Conservation (phyloP, 1,284 basidiomycete species). For the Apiotrichum mycotoxinovorans region DNA sequence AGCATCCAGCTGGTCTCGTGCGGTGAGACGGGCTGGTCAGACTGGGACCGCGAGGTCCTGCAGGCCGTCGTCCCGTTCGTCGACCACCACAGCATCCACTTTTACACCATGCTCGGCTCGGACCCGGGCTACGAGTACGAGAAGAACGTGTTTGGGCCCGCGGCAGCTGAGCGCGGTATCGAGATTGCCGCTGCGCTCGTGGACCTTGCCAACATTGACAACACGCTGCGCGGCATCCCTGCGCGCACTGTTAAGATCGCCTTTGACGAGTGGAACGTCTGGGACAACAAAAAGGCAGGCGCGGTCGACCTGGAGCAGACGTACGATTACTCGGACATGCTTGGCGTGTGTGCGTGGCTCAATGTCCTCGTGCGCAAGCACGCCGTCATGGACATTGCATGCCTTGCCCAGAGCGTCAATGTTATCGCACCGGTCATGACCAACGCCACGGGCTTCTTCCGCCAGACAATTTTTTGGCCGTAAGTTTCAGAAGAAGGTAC, state of each 20-base stretch:
- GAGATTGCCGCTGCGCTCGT: slow-evolving; percentile 50
- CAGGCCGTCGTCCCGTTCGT: slow-evolving; percentile 38
- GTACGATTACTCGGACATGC: slow-evolving; percentile 63
- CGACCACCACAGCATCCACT: slow-evolving; percentile 51
- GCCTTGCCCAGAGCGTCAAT: slow-evolving; percentile 59
- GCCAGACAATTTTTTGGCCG: slow-evolving; percentile 42
- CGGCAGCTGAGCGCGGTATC: slow-evolving; percentile 50
- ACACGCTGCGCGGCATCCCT: slow-evolving; percentile 24
- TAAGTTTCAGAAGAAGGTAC: slow-evolving; percentile 4
- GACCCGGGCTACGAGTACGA: slow-evolving; percentile 47
- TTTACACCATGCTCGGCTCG: slow-evolving; percentile 39
- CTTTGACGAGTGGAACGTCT: slow-evolving; percentile 54
- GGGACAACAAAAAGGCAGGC: slow-evolving; percentile 49
- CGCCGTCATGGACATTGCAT: slow-evolving; percentile 61
- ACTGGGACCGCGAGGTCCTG: slow-evolving; percentile 52
- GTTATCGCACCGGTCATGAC: slow-evolving; percentile 46
- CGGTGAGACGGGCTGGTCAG: slow-evolving; percentile 54
- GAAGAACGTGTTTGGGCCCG: slow-evolving; percentile 53
- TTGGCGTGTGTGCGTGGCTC: slow-evolving; percentile 61
- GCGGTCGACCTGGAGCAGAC: slow-evolving; percentile 58
- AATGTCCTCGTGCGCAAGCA: slow-evolving; percentile 63
- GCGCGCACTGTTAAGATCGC: slow-evolving; percentile 47
- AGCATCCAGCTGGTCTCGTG: slow-evolving; percentile 60
- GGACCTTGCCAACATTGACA: slow-evolving; percentile 48
- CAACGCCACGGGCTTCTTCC: slow-evolving; percentile 28